phyloP scores from a whole-genome alignment of 2,329 filamentous ascomycete species.

The Aspergillus ruber region DNA sequence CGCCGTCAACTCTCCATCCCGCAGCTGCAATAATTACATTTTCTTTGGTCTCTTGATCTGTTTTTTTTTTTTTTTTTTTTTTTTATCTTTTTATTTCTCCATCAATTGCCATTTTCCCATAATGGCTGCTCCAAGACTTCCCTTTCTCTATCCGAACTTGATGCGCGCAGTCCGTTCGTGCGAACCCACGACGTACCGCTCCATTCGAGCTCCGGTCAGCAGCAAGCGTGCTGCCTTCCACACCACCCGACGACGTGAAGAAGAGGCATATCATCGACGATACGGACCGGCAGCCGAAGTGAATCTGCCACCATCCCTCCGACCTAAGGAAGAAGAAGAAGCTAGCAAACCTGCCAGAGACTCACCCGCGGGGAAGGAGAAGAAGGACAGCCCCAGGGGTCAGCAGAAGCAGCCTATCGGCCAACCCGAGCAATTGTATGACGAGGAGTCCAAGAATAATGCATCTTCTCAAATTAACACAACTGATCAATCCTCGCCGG shows the following conservation, averaged over 20 bases:
- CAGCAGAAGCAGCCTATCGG: neutral
- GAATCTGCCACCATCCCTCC: constrained; percentile 32
- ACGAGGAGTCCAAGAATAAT: constrained; percentile 7
- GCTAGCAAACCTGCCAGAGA: neutral
- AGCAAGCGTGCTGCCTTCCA: constrained; percentile 25
- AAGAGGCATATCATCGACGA: constrained; percentile 38
- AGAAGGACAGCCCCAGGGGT: neutral
- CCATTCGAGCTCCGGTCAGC: constrained; percentile 32
- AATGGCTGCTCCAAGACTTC: constrained; percentile 59
- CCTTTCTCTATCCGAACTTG: constrained; percentile 63
- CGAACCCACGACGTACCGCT: constrained; percentile 38
- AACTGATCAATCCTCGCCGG: constrained; percentile 8
- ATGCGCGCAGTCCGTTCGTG: constrained; percentile 52
- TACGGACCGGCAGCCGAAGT: constrained; percentile 42
- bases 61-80: constrained; percentile 2
- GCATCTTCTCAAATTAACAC: constrained; percentile 2
- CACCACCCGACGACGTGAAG: constrained; percentile 27
- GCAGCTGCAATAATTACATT: constrained; percentile 1
- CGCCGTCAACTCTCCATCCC: neutral
- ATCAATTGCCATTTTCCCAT: constrained; percentile 11
- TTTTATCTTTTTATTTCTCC: too few relatives aligned
- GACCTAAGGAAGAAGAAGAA: constrained; percentile 20
- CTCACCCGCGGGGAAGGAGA: neutral
- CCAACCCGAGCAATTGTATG: constrained; percentile 9
- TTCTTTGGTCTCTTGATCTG: constrained; percentile 1